Evolutionary conservation across 2,329 filamentous ascomycete species (phyloP).

Genomic region (Neofusicoccum sp.): DNA sequence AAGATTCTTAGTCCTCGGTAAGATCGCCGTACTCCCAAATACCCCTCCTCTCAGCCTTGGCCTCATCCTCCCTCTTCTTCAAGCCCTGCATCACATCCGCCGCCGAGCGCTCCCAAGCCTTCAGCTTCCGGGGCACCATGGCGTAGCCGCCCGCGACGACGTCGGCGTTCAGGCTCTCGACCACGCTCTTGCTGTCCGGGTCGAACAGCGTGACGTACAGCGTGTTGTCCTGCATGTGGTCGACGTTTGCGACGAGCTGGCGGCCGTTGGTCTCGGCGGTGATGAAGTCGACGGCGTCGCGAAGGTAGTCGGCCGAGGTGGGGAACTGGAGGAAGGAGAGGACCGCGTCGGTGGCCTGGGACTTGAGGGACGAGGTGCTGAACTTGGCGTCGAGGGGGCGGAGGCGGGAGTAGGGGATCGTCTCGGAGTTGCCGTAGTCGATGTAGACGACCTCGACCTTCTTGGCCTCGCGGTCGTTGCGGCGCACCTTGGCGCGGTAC

Average conservation of each 20-base stretch:
- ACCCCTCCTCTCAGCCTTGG: conserved; percentile 75
- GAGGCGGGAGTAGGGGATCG: conserved; percentile 78
- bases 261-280: conserved; percentile 71
- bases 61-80: conserved; percentile 70
- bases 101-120: conserved; percentile 82
- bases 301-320: conserved; percentile 74
- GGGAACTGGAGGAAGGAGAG: conserved; percentile 90
- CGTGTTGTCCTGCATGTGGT: conserved; percentile 76
- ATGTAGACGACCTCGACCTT: conserved; percentile 89
- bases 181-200: conserved; percentile 60
- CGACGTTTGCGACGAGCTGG: conserved; percentile 85
- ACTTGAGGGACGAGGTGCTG: conserved; percentile 67
- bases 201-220: conserved; percentile 89
- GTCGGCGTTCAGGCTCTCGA: conserved; percentile 86
- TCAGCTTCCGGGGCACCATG: conserved; percentile 89
- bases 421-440: conserved; percentile 94
- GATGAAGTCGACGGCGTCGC: conserved; percentile 74
- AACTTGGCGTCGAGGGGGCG: conserved; percentile 84
- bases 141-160: conserved; percentile 79
- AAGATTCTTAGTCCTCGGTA: conserved; percentile 57
- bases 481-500: conserved; percentile 88
- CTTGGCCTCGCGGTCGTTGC: conserved; percentile 86
- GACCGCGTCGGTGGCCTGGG: conserved; percentile 82
- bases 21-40: conserved; percentile 99
- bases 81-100: conserved; percentile 69